Base-by-base conservation (phyloP, 176 grass and related monocot species). In the Avena sativa region DNA sequence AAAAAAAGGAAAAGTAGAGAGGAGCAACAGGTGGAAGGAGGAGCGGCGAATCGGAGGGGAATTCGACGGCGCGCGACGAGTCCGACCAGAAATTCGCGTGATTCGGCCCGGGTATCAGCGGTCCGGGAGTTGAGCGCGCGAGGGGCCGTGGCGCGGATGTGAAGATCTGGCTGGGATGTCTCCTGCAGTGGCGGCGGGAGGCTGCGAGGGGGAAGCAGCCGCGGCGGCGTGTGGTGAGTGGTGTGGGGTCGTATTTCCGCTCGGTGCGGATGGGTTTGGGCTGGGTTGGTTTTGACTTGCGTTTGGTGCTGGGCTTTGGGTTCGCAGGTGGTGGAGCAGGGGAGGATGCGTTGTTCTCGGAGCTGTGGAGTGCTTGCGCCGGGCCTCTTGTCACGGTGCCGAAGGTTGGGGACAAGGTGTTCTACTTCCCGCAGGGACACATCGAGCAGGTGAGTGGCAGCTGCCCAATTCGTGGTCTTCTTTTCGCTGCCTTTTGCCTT, bases 381-480 rank as follows among this genome's bases (percentile, higher is more conserved):
- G 96, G 96, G 21, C 96, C 93, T 47, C 87, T 98, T n/a, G 96
- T 95, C 60, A 94, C 96, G 70, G 93, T 98, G 69, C 96, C 93
- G 28, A 88, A 71, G 64, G 69, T 91, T 40, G 78, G 88, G 57
- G 93, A 98, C 81, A 89, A 80, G 86, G 93, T 95, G 21, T 98
- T 92, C 86, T 98, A 98, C 91, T 94, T 98, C 86, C 96, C 96
- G 14, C 96, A 98, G 86, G 96, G 96, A 25, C 96, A 98, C 70
- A 98, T 93, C 79, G 96, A 98, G 88, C 96, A 98, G 91, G 95
- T 98, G 62, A 75, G 77, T 32, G 30, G 32, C 23, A 32, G 48
- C 36, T 28, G 0, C 80, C 46, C 78, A 59, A 56, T 89, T 75
- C 46, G 26, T 9, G 9, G 16, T 15, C 61, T 57, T 63, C 78